A percentile compares a stretch with the other conserved stretches of the same genome.
phyloP scores from a whole-genome alignment of 2,329 filamentous ascomycete genomes.

The Zymoseptoria passerinii region DNA sequence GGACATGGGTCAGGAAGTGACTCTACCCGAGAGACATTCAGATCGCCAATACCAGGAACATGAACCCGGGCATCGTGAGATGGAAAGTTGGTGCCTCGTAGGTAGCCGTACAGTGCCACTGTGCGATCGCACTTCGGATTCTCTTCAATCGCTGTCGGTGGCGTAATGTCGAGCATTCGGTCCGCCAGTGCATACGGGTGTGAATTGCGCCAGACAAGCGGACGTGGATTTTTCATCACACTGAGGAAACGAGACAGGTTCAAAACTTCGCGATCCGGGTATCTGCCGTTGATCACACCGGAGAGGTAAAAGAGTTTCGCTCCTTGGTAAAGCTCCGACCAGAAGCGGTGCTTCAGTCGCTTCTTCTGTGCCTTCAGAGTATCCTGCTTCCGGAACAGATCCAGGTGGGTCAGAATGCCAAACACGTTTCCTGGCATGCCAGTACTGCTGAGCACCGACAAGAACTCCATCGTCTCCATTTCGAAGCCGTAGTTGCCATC shows the following conservation, averaged over 20 bases:
- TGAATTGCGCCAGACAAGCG: conserved; percentile 91
- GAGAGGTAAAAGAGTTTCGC: conserved; percentile 96
- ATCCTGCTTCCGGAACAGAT: conserved; percentile 90
- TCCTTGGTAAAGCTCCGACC: conserved; percentile 94
- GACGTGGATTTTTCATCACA: conserved; percentile 97
- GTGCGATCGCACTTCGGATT: conserved; percentile 85
- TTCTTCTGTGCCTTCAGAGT: conserved; percentile 92
- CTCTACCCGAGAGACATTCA: conserved; percentile 76
- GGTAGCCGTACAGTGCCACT: conserved; percentile 83
- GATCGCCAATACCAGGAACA: conserved; percentile 84
- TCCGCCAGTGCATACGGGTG: conserved; percentile 93
- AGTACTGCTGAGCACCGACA: conserved; percentile 85
- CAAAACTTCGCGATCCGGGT: conserved; percentile 92
- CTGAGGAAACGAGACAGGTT: conserved; percentile 92
- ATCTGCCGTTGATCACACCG: conserved; percentile 91
- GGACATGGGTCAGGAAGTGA: conserved; percentile 88
- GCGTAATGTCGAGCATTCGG: conserved; percentile 89
- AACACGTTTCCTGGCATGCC: conserved; percentile 99
- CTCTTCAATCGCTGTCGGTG: conserved; percentile 82
- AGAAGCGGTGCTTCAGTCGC: conserved; percentile 86
- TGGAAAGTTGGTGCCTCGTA: conserved; percentile 89
- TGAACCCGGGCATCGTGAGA: conserved; percentile 80
- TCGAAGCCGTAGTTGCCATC: conserved; percentile 98
- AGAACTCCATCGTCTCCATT: conserved; percentile 99
- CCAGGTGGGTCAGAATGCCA: conserved; percentile 89